phyloP scores from a whole-genome alignment of 768 basidiomycete species.

The Lentinula edodes region DNA sequence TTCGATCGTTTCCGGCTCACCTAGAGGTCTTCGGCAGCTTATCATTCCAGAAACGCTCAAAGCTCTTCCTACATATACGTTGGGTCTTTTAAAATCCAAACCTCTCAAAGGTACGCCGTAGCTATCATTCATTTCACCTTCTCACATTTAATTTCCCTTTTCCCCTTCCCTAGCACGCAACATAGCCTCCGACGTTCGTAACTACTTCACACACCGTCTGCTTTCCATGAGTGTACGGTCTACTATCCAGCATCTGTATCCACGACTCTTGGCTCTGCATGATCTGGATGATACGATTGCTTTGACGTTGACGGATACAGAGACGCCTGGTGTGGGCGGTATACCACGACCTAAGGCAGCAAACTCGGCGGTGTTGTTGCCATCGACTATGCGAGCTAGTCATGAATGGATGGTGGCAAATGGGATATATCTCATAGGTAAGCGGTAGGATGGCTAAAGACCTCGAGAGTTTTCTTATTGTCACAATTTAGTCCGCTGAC shows the following conservation, averaged over 20 bases:
- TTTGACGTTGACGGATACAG: slow-evolving; percentile 62
- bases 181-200: slow-evolving; percentile 92
- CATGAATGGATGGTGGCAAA: slow-evolving; percentile 85
- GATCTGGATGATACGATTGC: slow-evolving; percentile 70
- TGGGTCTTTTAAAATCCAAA: slow-evolving; percentile 84
- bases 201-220: slow-evolving; percentile 75
- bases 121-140: neutral
- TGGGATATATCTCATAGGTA: slow-evolving; percentile 92
- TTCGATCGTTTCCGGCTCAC: neutral
- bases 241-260: slow-evolving; percentile 80
- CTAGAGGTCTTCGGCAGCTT: slow-evolving; percentile 42
- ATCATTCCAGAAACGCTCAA: slow-evolving; percentile 94
- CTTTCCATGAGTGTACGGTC: slow-evolving; percentile 63
- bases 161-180: slow-evolving; percentile 51
- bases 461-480: neutral
- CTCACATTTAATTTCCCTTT: neutral
- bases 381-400: slow-evolving; percentile 75
- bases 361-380: slow-evolving; percentile 28
- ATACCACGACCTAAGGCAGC: neutral
- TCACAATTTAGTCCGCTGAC: neutral
- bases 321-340: slow-evolving; percentile 16
- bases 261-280: slow-evolving; percentile 82
- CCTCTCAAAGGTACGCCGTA: slow-evolving; percentile 75
- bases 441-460: slow-evolving; percentile 1
- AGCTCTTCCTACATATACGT: slow-evolving; percentile 72